Percentiles rank a stretch among this genome's conserved stretches.
These are phyloP conservation scores for Macadamia integrifolia DNA, from an alignment of 164 flowering plant species.

Conservation along the genomic window DNA sequence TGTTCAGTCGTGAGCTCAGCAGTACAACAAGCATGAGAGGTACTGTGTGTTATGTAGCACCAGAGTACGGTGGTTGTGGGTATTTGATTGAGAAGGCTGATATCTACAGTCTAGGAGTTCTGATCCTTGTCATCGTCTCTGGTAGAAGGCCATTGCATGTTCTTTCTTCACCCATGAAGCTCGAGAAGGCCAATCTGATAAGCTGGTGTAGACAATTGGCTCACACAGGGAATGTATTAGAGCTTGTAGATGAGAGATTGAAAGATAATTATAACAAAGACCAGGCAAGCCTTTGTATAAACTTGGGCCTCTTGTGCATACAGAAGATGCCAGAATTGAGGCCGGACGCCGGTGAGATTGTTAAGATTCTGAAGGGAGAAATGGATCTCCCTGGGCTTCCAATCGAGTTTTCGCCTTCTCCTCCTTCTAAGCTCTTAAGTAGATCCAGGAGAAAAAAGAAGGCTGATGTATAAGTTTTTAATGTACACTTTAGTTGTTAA, in stretches of 20 bases:
- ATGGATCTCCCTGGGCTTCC: conserved; percentile 71
- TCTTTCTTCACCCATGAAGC: conserved; percentile 89
- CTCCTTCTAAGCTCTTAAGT: conserved; percentile 57
- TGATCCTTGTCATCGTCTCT: conserved; percentile 84
- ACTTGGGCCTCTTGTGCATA: conserved; percentile 76
- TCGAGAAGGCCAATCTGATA: conserved; percentile 88
- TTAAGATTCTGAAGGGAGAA: conserved; percentile 81
- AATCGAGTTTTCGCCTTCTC: conserved; percentile 86
- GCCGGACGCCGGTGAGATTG: conserved; percentile 78
- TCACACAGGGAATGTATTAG: conserved; percentile 64
- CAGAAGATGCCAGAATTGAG: conserved; percentile 89
- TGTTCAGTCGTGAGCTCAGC: conserved; percentile 89
- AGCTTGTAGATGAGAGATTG: conserved; percentile 77
- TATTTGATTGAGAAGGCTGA: conserved; percentile 92
- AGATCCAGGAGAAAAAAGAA: conserved; percentile 53
- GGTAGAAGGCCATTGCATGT: conserved; percentile 94
- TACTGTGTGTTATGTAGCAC: conserved; percentile 92
- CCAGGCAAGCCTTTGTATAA: conserved; percentile 70
- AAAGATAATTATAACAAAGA: conserved; percentile 54
- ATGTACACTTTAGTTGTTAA: neutral
- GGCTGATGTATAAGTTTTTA: conserved; percentile 27
- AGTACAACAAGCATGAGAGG: conserved; percentile 99
- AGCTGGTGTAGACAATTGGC: conserved; percentile 91
- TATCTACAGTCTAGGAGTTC: conserved; percentile 86
- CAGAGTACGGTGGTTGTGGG: conserved; percentile 85